Base-by-base conservation (phyloP, 352 stramenopile genomes). In the Phytophthora crassamura region DNA sequence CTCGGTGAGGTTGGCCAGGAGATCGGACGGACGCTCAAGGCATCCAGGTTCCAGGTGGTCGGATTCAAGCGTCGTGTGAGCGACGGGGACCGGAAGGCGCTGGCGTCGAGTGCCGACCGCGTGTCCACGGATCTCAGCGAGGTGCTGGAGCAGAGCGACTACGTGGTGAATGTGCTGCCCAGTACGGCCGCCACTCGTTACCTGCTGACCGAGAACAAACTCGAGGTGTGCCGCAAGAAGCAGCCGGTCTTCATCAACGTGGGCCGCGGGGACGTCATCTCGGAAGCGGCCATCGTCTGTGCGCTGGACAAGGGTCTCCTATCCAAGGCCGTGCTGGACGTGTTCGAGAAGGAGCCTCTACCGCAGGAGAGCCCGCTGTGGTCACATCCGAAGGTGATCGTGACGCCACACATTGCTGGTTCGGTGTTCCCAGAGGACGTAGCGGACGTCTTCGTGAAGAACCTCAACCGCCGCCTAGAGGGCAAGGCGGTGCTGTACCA, bases 201-300 rank as follows among this genome's bases (percentile, higher is more conserved):
- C 50, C 58, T 95, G 18, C 61, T 97, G 40, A 82, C 69, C 5
- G 72, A 86, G 22, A 64, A 77, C 18, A 67, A 66, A 18, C 64
- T 97, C 4, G 34, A 68, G 39, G 51, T 70, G 9, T 90, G 82
- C 33, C 48, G 56, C 3, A 66, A 67, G 36, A 83, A 87, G 69
- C 47, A 83, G 60, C 84, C 88, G 4, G 78, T 94, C 43, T 84
- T 97, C 63, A 80, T 97, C 68, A 97, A 95, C 73, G 84, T 95
- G 9, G 90, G 90, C 18, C 82, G 90, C n/a, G 90, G 89, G 16
- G 89, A 97, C 55, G 61, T 97, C 32, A 80, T 96, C 38, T 64
- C 69, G 30, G 84, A 94, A 64, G 20, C 35, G n/a, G 71, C 66
- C 30, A 69, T 97, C 40, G 4, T 96, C 22, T 40, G 54, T 38